phyloP scores from a whole-genome alignment of 805 yeast genomes.

The Kodamaea leandrae region DNA sequence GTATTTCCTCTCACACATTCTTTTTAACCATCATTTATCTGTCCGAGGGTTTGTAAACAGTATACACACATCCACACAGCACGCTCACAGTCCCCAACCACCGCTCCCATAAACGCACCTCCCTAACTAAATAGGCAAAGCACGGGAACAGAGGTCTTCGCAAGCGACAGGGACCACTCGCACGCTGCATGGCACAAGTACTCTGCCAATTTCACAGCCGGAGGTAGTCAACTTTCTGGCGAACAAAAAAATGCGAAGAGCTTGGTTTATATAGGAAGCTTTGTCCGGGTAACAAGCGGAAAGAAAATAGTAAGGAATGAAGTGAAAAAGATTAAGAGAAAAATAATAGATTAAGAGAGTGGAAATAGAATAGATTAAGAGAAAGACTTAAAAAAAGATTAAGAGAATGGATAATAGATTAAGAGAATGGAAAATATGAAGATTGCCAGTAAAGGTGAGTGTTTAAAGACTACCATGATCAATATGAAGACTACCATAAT shows the following conservation, averaged over 20 bases:
- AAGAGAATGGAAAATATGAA: too few relatives aligned
- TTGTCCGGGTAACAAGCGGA: conserved; percentile 1
- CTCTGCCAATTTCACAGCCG: conserved; percentile 31
- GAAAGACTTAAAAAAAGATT: too few relatives aligned
- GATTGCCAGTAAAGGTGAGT: too few relatives aligned
- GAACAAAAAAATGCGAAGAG: conserved; percentile 13
- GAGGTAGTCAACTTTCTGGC: conserved; percentile 39
- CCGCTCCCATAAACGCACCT: conserved; percentile 20
- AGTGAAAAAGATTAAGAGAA: too few relatives aligned
- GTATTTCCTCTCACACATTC: conserved; percentile 39
- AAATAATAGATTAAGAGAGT: too few relatives aligned
- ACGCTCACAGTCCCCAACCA: conserved; percentile 11
- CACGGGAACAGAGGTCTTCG: conserved; percentile 21
- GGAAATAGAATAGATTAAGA: too few relatives aligned
- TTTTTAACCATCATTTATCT: conserved; percentile 41
- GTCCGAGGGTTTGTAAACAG: conserved; percentile 35
- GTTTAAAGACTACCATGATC: too few relatives aligned
- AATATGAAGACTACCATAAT: too few relatives aligned
- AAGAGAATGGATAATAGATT: too few relatives aligned
- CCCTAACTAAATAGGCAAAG: conserved; percentile 43
- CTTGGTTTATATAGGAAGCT: neutral
- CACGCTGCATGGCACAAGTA: conserved; percentile 17
- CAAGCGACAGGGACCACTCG: conserved; percentile 16
- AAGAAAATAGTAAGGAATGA: too few relatives aligned
- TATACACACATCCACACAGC: conserved; percentile 19